Evolutionary conservation across 1,284 basidiomycete species (phyloP).

Genomic region (Ceratobasidium sp.): DNA sequence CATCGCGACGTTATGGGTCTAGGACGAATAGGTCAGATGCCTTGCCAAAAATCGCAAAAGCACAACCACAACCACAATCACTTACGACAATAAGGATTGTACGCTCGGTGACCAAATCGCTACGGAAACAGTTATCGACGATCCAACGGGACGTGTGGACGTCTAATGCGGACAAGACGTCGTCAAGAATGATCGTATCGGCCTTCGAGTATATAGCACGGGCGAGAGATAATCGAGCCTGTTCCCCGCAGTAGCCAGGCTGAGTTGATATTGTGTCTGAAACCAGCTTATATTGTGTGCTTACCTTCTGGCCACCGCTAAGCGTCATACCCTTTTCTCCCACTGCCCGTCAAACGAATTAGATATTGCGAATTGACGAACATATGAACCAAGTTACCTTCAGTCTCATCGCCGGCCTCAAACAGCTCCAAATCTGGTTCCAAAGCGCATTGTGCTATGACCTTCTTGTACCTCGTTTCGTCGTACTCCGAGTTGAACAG

Average conservation of each 20-base stretch:
- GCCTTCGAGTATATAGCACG: constrained; percentile 80
- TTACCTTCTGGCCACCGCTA: constrained; percentile 79
- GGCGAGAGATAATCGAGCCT: constrained; percentile 83
- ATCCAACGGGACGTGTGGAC: constrained; percentile 78
- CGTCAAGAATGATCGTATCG: constrained; percentile 65
- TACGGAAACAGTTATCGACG: constrained; percentile 74
- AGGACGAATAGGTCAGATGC: background rate
- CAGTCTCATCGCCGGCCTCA: constrained; percentile 72
- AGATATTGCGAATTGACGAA: background rate
- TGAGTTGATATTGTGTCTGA: no score
- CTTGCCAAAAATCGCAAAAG: background rate
- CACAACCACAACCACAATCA: constrained; percentile 41
- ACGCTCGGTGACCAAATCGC: constrained; percentile 70
- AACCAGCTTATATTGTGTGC: constrained; percentile 52
- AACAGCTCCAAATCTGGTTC: constrained; percentile 55
- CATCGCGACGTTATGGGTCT: constrained; percentile 78
- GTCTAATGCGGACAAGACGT: constrained; percentile 55
- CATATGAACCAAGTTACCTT: constrained; percentile 49
- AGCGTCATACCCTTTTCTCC: constrained; percentile 70
- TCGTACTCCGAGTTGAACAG: constrained; percentile 61
- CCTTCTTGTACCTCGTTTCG: constrained; percentile 58
- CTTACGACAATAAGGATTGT: constrained; percentile 77
- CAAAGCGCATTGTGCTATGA: constrained; percentile 53
- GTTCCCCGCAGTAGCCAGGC: constrained; percentile 49
- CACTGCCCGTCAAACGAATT: constrained; percentile 49